These are phyloP conservation scores for Dryas drummondii DNA, from an alignment of 306 rosid species.

Conservation along the genomic window DNA sequence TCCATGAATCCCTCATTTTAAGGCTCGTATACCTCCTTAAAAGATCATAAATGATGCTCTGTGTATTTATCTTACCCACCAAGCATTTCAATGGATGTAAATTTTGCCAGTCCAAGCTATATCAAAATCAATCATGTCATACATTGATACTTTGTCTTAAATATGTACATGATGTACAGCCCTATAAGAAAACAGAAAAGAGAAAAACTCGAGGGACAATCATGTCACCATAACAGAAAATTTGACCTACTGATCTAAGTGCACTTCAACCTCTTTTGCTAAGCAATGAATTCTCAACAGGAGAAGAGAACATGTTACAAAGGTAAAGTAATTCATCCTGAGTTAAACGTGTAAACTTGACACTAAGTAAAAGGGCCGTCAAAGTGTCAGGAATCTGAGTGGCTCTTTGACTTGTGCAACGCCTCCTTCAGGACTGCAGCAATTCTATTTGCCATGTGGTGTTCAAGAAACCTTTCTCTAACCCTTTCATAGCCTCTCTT, in stretches of 20 bases:
- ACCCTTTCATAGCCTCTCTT: constrained; percentile 82
- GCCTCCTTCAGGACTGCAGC: constrained; percentile 68
- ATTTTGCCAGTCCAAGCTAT: background rate
- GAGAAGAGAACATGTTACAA: background rate
- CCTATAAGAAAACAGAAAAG: background rate
- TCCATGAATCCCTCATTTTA: background rate
- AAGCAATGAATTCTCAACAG: background rate
- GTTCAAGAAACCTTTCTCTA: constrained; percentile 75
- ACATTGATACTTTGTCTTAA: background rate
- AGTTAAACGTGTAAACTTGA: background rate
- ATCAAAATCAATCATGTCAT: background rate
- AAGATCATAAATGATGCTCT: no score
- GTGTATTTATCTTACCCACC: background rate
- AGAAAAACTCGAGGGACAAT: constrained; percentile 5
- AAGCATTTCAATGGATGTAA: background rate
- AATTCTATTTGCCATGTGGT: constrained; percentile 78
- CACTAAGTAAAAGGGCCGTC: background rate
- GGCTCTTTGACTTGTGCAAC: constrained; percentile 54
- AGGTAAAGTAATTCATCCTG: background rate
- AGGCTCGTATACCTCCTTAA: no score
- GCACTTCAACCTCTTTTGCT: constrained; percentile 2
- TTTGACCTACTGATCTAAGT: background rate
- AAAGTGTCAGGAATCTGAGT: constrained; percentile 31
- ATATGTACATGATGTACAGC: constrained; percentile 30
- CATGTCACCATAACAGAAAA: background rate